Evolutionary conservation across 2,329 filamentous ascomycete species (phyloP).

Genomic region (Anthostomella pinea): DNA sequence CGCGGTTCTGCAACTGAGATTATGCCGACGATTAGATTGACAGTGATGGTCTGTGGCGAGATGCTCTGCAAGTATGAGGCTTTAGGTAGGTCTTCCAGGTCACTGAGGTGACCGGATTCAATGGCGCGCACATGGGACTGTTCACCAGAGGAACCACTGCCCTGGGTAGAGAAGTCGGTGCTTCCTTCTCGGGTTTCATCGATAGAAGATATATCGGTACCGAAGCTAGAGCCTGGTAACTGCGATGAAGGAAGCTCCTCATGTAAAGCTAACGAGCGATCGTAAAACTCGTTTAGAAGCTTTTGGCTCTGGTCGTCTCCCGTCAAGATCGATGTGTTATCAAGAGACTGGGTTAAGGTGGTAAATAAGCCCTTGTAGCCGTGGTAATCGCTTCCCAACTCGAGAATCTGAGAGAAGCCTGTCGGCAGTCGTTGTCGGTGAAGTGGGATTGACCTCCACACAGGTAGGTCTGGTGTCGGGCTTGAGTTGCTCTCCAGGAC

Average conservation of each 20-base stretch:
- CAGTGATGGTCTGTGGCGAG: conserved; percentile 74
- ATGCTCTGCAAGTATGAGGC: conserved; percentile 64
- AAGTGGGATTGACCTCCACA: conserved; percentile 56
- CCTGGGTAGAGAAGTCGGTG: conserved; percentile 31
- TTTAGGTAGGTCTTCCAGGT: conserved; percentile 68
- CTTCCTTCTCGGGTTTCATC: conserved; percentile 32
- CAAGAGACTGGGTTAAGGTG: conserved; percentile 39
- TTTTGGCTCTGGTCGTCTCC: conserved; percentile 35
- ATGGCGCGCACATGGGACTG: conserved; percentile 22
- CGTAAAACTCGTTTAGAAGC: conserved; percentile 64
- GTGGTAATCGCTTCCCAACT: conserved; percentile 29
- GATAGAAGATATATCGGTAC: conserved; percentile 34
- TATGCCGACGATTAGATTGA: conserved; percentile 78
- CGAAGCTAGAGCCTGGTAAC: conserved; percentile 36
- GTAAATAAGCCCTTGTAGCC: conserved; percentile 47
- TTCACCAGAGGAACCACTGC: conserved; percentile 15
- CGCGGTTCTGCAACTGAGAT: conserved; percentile 68
- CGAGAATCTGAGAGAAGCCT: conserved; percentile 51
- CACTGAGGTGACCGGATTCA: conserved; percentile 47
- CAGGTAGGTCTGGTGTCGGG: conserved; percentile 30
- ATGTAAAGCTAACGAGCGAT: conserved; percentile 73
- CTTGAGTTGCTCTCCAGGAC: conserved; percentile 13
- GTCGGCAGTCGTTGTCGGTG: conserved; percentile 45
- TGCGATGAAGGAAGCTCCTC: conserved; percentile 64
- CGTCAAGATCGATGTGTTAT: conserved; percentile 19